A percentile compares a stretch with the other conserved stretches of the same genome.
Conservation (phyloP, 2,329 filamentous ascomycete species). For the Didymella lethalis region DNA sequence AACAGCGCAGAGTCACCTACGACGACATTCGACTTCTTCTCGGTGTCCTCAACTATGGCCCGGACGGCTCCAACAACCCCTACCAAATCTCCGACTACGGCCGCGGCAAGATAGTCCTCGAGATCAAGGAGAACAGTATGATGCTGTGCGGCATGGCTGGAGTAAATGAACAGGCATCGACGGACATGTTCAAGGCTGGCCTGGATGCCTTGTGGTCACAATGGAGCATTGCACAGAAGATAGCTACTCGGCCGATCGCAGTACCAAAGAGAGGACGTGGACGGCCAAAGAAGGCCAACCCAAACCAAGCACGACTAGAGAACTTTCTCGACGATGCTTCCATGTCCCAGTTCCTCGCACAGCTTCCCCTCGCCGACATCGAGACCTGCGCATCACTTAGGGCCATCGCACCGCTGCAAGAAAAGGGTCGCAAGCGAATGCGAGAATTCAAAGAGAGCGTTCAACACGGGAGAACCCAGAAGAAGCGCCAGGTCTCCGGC, state of each 20-base stretch:
- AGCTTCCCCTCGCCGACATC: conserved; percentile 65
- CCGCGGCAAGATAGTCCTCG: conserved; percentile 53
- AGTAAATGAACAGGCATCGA: conserved; percentile 58
- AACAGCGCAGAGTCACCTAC: conserved; percentile 55
- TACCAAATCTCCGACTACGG: conserved; percentile 56
- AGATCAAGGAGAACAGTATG: conserved; percentile 45
- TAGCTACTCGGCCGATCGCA: conserved; percentile 37
- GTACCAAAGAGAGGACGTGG: conserved; percentile 48
- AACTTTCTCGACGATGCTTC: conserved; percentile 44
- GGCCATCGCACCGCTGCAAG: conserved; percentile 65
- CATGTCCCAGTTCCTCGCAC: conserved; percentile 60
- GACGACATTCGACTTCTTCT: conserved; percentile 58
- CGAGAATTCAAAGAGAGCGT: conserved; percentile 71
- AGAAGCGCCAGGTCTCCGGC: conserved; percentile 40
- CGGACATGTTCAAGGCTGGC: conserved; percentile 59
- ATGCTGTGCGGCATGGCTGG: conserved; percentile 38
- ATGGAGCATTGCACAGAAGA: conserved; percentile 45
- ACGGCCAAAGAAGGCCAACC: conserved; percentile 40
- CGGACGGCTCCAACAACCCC: conserved; percentile 40
- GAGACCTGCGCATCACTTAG: conserved; percentile 60
- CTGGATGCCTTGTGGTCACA: conserved; percentile 57
- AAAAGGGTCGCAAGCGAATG: conserved; percentile 74
- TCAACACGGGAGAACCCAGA: conserved; percentile 43
- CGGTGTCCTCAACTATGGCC: conserved; percentile 49
- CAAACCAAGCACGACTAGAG: conserved; percentile 60